Percentiles rank a stretch among this genome's conserved stretches.
Conservation (phyloP, 164 flowering plant genomes). For the Nymphaea colorata region DNA sequence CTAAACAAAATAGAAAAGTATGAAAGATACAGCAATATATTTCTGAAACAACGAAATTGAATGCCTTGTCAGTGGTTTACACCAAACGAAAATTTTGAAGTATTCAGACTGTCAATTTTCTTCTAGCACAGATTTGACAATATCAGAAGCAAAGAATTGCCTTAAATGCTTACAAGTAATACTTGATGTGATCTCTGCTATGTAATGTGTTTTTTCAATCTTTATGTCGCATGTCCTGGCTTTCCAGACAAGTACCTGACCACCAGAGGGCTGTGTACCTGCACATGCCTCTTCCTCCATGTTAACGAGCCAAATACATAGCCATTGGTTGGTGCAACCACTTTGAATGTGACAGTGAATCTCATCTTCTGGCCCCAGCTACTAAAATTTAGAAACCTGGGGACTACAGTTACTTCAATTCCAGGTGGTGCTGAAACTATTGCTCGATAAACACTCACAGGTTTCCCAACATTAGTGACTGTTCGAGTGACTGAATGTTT, state of each 20-base stretch:
- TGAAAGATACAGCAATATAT: too few species aligned
- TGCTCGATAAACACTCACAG: constrained; percentile 36
- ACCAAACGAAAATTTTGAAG: background rate
- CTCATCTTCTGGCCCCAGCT: constrained; percentile 40
- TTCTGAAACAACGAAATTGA: too few species aligned
- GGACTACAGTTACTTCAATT: constrained; percentile 43
- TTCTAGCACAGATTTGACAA: background rate
- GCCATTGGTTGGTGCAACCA: constrained; percentile 31
- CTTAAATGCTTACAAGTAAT: background rate
- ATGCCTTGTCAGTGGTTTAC: too few species aligned
- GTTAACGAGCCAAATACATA: constrained; percentile 51
- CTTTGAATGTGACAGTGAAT: constrained; percentile 49
- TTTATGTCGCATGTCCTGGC: background rate
- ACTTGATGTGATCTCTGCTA: background rate
- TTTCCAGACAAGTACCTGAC: constrained; percentile 17
- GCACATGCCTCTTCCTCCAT: constrained; percentile 35
- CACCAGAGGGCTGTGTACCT: constrained; percentile 48
- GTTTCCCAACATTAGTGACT: constrained; percentile 56
- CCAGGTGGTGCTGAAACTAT: constrained; percentile 40
- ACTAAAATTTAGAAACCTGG: constrained; percentile 29
- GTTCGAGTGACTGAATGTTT: constrained; percentile 37
- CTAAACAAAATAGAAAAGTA: too few species aligned
- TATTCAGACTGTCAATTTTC: background rate
- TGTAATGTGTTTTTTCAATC: background rate
- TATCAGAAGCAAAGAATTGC: background rate